Conservation (phyloP, 1,284 basidiomycete species). For the Rhodotorula sp. region DNA sequence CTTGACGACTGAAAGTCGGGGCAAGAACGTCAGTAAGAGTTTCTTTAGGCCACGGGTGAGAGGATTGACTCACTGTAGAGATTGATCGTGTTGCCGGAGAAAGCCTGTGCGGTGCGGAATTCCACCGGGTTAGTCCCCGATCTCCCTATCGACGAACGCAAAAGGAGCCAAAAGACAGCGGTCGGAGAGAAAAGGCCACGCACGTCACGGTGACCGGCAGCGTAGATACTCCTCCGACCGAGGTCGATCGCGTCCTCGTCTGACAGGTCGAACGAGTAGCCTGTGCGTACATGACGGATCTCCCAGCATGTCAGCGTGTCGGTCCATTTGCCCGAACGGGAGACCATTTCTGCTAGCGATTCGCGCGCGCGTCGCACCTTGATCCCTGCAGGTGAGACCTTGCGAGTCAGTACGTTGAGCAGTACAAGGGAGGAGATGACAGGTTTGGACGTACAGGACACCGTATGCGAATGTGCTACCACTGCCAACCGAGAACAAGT, state of each 20-base stretch:
- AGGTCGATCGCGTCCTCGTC: constrained; percentile 95
- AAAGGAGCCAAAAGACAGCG: not conserved
- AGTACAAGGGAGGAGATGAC: constrained; percentile 53
- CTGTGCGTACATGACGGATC: not conserved
- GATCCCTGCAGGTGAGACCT: constrained; percentile 57
- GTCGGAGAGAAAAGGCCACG: not conserved
- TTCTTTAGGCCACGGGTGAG: no score
- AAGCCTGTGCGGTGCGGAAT: constrained; percentile 52
- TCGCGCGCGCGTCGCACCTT: constrained; percentile 49
- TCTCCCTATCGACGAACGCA: not conserved
- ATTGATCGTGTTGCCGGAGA: constrained; percentile 95
- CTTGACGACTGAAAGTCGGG: constrained; percentile 51
- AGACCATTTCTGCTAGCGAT: no score
- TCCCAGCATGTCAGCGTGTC: not conserved
- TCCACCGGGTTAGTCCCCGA: not conserved
- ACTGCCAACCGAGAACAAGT: constrained; percentile 96
- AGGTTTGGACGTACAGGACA: not conserved
- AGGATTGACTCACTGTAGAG: constrained; percentile 2
- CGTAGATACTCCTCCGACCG: constrained; percentile 90
- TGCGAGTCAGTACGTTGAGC: constrained; percentile 50
- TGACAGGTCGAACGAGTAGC: constrained; percentile 85
- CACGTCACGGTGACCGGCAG: constrained; percentile 91
- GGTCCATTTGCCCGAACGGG: no score
- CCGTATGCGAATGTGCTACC: constrained; percentile 93
- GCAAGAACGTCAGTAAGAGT: not conserved